Evolutionary conservation across 129 eudicot species (phyloP).

Genomic region (Logfia minima): DNA sequence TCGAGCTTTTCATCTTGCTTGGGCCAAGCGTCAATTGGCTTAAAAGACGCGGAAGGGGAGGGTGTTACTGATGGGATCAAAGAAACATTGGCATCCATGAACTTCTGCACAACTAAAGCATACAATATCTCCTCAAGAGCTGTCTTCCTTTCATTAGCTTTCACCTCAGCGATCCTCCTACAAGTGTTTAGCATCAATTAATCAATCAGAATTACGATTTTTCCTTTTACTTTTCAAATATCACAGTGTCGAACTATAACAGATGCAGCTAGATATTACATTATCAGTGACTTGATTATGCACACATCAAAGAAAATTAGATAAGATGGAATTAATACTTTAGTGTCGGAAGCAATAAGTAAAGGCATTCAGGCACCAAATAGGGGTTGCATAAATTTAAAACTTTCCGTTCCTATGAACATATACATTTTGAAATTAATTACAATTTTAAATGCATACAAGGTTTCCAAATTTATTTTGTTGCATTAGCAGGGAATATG

Average conservation of each 20-base stretch:
- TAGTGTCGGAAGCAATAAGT: too few relatives aligned
- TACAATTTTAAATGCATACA: not conserved
- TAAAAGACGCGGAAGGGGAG: conserved; percentile 47
- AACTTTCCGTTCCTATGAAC: not conserved
- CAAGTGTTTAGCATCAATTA: not conserved
- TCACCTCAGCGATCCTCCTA: conserved; percentile 99
- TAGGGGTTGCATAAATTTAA: not conserved
- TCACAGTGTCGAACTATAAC: not conserved
- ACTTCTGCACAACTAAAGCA: conserved; percentile 86
- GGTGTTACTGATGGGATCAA: conserved; percentile 67
- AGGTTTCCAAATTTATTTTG: too few relatives aligned
- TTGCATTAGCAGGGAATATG: not conserved
- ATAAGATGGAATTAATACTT: too few relatives aligned
- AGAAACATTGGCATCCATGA: conserved; percentile 84
- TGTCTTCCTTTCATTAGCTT: conserved; percentile 77
- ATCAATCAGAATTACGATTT: conserved; percentile 13
- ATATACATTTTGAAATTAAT: not conserved
- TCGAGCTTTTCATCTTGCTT: conserved; percentile 67
- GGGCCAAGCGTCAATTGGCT: conserved; percentile 63
- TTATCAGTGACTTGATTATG: not conserved
- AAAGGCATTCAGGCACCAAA: too few relatives aligned
- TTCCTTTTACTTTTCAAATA: not conserved
- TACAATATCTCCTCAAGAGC: conserved; percentile 83
- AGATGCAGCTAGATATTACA: not conserved
- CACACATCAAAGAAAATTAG: not conserved